Evolutionary conservation across 768 basidiomycete genomes (phyloP), one percentile per base, ranked within the genome.

Genomic region (Hysterangium stoloniferum): DNA sequence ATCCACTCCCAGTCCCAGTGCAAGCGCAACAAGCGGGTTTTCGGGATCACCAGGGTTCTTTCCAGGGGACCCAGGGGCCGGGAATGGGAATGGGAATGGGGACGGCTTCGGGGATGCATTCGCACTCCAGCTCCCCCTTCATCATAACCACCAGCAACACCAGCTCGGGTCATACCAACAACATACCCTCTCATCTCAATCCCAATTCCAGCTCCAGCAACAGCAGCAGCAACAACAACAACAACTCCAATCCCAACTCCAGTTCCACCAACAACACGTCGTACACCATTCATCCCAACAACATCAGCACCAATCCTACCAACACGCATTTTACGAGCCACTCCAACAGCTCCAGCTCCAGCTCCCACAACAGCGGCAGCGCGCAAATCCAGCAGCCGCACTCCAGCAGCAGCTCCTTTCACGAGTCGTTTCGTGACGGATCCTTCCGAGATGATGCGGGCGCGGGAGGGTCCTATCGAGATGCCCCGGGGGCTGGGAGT

Each of bases 401-500:
- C n/a, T n/a, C 33, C 33, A n/a, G 19, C 29, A 31, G 29, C 9
- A 7, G 22, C 12, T 45, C 44, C 44, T 45, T 45, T 45, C 44
- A 27, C 1, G 44, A 43, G n/a, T 43, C 41, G 12, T 43, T 43
- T 43, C 41, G 41, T 25, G 37, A 19, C 17, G 17, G 12, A 11
- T 36, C 47, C 47, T 36, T 36, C 37, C 47, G 37, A 37, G 35
- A 12, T 11, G 40, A 32, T 27, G 45, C 28, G 8, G 25, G 40
- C 17, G 35, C 17, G n/a, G 22, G 22, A 19, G 40, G 52, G 22
- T 4, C 44, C 44, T 45, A 31, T 45, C 44, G 44, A 36, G 35
- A 38, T 38, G 47, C 34, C n/a, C 5, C 29, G 29, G 25, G 6
- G 15, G 6, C 12, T 12, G 25, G 34, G 17, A 17, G 34, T 13